Evolutionary conservation across 768 basidiomycete genomes (phyloP).

Genomic region (Rubroboletus satanas): DNA sequence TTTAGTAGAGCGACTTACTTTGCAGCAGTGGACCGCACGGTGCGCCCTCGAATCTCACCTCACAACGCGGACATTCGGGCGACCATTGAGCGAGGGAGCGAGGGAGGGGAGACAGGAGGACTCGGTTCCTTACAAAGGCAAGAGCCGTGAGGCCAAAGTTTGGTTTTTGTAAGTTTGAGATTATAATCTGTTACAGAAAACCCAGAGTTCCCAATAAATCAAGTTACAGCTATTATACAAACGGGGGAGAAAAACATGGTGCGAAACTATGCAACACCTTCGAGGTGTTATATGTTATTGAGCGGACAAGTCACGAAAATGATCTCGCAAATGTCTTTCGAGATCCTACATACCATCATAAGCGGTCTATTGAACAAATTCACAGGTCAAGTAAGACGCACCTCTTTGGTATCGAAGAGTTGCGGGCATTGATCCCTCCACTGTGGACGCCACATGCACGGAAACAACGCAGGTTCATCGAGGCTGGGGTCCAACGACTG

Average conservation of each 20-base stretch:
- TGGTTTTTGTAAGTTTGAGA: neutral
- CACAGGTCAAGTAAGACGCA: neutral
- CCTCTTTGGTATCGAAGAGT: constrained; percentile 31
- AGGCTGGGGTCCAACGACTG: constrained; percentile 1
- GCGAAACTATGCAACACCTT: neutral
- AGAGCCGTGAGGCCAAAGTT: neutral
- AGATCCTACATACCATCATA: constrained; percentile 15
- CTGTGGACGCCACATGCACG: constrained; percentile 30
- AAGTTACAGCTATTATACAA: neutral
- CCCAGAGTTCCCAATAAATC: neutral
- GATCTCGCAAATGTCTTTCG: constrained; percentile 24
- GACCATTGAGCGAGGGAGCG: too few species aligned
- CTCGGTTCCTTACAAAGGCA: neutral
- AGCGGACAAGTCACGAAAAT: constrained; percentile 12
- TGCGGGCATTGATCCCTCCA: constrained; percentile 26
- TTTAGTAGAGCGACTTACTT: too few species aligned
- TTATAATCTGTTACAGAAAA: neutral
- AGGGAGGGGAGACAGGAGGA: too few species aligned
- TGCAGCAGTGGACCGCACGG: too few species aligned
- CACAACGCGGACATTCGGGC: too few species aligned
- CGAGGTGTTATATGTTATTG: neutral
- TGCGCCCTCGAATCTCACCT: too few species aligned
- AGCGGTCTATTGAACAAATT: neutral
- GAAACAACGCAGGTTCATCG: constrained; percentile 21
- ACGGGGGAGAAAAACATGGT: neutral